phyloP scores from a whole-genome alignment of 345 rosid genomes.

The Syzygium aromaticum region DNA sequence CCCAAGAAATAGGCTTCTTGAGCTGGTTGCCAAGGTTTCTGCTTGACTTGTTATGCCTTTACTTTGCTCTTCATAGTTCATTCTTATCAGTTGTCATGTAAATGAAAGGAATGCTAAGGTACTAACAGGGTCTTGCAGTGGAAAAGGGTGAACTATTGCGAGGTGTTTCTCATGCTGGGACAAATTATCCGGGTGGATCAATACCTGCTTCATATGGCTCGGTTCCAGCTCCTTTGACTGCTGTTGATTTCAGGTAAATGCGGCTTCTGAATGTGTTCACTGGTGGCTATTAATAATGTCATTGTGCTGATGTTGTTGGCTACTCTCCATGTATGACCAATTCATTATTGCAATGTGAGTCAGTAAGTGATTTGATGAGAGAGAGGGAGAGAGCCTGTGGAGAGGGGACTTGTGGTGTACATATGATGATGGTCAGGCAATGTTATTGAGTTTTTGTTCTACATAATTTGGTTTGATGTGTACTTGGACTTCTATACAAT shows the following conservation, averaged over 20 bases:
- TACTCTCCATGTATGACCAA: neutral
- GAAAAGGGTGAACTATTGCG: slow-evolving; percentile 53
- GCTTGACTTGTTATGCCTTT: neutral
- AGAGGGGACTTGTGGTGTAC: neutral
- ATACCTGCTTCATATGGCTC: slow-evolving; percentile 43
- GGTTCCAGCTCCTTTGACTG: slow-evolving; percentile 33
- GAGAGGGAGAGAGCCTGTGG: neutral
- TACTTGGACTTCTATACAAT: neutral
- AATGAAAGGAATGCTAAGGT: slow-evolving; percentile 14
- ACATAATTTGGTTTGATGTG: neutral
- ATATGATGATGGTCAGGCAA: neutral
- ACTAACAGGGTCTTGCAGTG: slow-evolving; percentile 78
- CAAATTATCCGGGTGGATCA: slow-evolving; percentile 21
- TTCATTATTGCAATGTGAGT: neutral
- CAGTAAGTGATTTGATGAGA: neutral
- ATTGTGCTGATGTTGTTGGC: neutral
- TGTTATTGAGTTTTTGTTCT: neutral
- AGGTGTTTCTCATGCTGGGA: slow-evolving; percentile 39
- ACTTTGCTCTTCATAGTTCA: neutral
- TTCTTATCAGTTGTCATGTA: neutral
- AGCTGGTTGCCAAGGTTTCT: slow-evolving; percentile 74
- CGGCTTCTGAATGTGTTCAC: neutral
- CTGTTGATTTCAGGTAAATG: slow-evolving; percentile 58
- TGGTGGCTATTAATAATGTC: neutral
- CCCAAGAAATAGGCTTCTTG: slow-evolving; percentile 63